phyloP scores from a whole-genome alignment of 768 basidiomycete genomes.

The Russula ochroleuca region DNA sequence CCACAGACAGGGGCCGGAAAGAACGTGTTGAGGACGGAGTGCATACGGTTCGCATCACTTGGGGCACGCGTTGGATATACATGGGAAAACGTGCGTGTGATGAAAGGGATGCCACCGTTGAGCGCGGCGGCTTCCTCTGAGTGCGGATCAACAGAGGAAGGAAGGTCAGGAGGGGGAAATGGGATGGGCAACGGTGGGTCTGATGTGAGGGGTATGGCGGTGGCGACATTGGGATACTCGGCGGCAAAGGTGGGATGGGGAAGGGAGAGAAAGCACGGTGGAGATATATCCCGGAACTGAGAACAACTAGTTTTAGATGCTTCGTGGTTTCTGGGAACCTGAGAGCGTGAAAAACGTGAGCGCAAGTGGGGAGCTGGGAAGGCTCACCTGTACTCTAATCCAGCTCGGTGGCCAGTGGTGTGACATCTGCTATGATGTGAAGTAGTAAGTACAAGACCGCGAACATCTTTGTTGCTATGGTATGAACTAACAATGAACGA shows the following conservation, averaged over 20 bases:
- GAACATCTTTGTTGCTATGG: slow-evolving; percentile 58
- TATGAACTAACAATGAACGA: background rate
- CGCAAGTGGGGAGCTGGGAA: background rate
- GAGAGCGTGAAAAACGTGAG: slow-evolving; percentile 4
- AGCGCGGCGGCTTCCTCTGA: slow-evolving; percentile 27
- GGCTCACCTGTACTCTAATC: slow-evolving; percentile 66
- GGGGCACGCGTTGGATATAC: slow-evolving; percentile 92
- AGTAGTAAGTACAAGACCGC: slow-evolving; percentile 84
- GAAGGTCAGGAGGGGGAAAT: slow-evolving; percentile 11
- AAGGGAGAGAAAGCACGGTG: slow-evolving; percentile 64
- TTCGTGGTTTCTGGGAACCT: slow-evolving; percentile 55
- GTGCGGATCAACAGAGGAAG: slow-evolving; percentile 26
- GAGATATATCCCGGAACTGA: slow-evolving; percentile 85
- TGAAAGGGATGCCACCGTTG: slow-evolving; percentile 52
- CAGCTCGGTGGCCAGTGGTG: slow-evolving; percentile 85
- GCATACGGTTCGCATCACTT: slow-evolving; percentile 80
- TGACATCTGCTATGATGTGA: slow-evolving; percentile 75
- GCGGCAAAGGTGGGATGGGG: slow-evolving; percentile 67
- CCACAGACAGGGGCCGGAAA: slow-evolving; percentile 76
- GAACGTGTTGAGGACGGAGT: slow-evolving; percentile 78
- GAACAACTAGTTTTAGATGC: slow-evolving; percentile 69
- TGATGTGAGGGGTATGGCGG: slow-evolving; percentile 43
- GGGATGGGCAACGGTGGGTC: slow-evolving; percentile 27
- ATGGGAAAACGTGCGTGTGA: slow-evolving; percentile 79
- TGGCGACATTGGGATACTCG: slow-evolving; percentile 50